Conservation (phyloP, 495 filamentous ascomycete species). For the Clavariopsis aquatica region DNA sequence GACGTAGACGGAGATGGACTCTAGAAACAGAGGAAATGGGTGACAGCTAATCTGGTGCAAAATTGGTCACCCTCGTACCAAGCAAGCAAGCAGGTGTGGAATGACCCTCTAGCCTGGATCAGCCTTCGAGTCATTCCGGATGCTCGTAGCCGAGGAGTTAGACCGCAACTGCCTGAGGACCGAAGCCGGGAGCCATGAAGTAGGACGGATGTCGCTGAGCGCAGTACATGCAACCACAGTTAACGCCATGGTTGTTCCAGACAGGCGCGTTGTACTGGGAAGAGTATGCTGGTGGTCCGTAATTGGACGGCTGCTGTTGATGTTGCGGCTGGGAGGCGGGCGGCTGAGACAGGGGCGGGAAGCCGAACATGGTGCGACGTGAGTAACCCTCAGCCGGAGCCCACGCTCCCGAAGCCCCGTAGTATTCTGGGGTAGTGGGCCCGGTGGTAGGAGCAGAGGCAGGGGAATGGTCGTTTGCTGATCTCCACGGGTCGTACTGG, state of each 20-base stretch:
- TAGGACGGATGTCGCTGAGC: slow-evolving; percentile 64
- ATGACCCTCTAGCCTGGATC: background rate
- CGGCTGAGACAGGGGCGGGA: slow-evolving; percentile 40
- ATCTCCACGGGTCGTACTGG: slow-evolving; percentile 55
- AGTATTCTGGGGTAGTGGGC: slow-evolving; percentile 51
- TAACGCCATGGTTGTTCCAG: slow-evolving; percentile 52
- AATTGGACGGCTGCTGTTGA: slow-evolving; percentile 30
- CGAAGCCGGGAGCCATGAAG: slow-evolving; percentile 59
- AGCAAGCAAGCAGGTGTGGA: background rate
- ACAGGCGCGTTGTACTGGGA: slow-evolving; percentile 33
- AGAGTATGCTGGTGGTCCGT: slow-evolving; percentile 37
- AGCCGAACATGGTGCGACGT: slow-evolving; percentile 44
- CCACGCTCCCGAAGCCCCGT: slow-evolving; percentile 52
- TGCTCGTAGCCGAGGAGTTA: slow-evolving; percentile 40
- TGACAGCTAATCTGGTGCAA: background rate
- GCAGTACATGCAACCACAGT: slow-evolving; percentile 71
- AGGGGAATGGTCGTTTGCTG: slow-evolving; percentile 64
- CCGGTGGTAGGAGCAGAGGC: slow-evolving; percentile 69
- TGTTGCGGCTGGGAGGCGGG: slow-evolving; percentile 35
- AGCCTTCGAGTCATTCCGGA: slow-evolving; percentile 10
- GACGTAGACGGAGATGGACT: slow-evolving; percentile 8
- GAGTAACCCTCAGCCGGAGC: slow-evolving; percentile 39
- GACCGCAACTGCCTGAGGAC: slow-evolving; percentile 58
- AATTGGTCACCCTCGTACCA: background rate
- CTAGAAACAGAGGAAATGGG: slow-evolving; percentile 14